Percentiles rank a stretch among this genome's conserved stretches.
These are phyloP conservation scores for Fusarium secorum DNA, from an alignment of 2,329 filamentous ascomycete genomes.

Conservation along the genomic window DNA sequence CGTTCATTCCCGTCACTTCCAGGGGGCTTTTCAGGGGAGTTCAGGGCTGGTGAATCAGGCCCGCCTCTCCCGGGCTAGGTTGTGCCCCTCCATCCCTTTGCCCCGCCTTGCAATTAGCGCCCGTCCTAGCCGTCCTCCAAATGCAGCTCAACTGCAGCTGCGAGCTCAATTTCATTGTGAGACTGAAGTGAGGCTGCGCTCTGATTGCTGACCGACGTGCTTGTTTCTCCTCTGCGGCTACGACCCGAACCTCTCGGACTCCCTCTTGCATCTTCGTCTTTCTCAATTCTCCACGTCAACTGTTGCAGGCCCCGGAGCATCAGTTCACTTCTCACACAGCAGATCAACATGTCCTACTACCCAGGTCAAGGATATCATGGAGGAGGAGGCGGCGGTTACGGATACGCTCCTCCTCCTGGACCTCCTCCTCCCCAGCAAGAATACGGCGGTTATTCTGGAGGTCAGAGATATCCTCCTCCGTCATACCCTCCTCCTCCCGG, in stretches of 20 bases:
- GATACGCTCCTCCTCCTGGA: constrained; percentile 41
- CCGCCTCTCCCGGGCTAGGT: background rate
- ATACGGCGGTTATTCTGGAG: constrained; percentile 32
- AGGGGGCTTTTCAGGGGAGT: constrained; percentile 11
- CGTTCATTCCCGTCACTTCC: background rate
- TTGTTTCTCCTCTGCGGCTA: constrained; percentile 5
- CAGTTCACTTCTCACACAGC: constrained; percentile 2
- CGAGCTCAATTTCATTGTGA: background rate
- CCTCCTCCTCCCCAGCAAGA: constrained; percentile 39
- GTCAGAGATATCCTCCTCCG: constrained; percentile 45
- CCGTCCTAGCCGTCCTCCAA: constrained; percentile 17
- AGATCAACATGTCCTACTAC: constrained; percentile 49
- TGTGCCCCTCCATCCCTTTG: constrained; percentile 14
- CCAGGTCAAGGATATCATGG: constrained; percentile 53
- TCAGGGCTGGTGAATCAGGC: constrained; percentile 18
- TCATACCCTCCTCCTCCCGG: constrained; percentile 52
- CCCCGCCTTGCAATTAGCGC: constrained; percentile 28
- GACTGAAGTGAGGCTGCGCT: constrained; percentile 5
- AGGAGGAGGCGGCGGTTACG: constrained; percentile 47
- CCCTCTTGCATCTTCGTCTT: constrained; percentile 17
- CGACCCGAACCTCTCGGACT: constrained; percentile 9
- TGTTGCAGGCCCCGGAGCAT: background rate
- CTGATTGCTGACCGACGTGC: constrained; percentile 10
- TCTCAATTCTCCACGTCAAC: background rate
- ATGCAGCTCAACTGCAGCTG: background rate